phyloP scores from a whole-genome alignment of 192 early-diverging fungal species.

The Coemansia sp. region DNA sequence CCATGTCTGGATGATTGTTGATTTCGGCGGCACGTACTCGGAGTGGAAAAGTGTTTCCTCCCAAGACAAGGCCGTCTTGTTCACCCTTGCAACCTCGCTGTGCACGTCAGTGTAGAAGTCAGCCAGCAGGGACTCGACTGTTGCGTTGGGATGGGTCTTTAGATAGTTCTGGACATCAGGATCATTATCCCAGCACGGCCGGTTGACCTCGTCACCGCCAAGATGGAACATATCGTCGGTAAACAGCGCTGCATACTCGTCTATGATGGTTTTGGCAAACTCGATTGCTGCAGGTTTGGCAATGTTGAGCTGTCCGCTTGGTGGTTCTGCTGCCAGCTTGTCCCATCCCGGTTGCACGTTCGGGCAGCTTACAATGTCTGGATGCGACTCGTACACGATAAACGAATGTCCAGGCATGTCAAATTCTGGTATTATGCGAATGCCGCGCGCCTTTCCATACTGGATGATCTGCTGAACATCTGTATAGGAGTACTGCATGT shows the following conservation, averaged over 20 bases:
- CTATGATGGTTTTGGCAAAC: conserved; percentile 63
- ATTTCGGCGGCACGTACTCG: conserved; percentile 60
- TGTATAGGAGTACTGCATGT: conserved; percentile 67
- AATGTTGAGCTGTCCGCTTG: conserved; percentile 82
- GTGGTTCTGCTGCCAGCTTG: conserved; percentile 69
- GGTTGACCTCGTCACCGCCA: conserved; percentile 77
- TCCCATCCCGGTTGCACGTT: conserved; percentile 64
- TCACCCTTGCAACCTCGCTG: conserved; percentile 42
- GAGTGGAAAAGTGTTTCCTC: conserved; percentile 69
- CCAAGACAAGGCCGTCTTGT: conserved; percentile 74
- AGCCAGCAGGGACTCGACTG: conserved; percentile 35
- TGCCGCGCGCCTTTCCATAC: conserved; percentile 74
- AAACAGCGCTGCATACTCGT: conserved; percentile 68
- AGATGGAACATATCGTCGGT: conserved; percentile 71
- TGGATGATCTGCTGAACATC: conserved; percentile 70
- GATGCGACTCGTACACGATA: conserved; percentile 54
- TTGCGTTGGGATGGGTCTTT: conserved; percentile 27
- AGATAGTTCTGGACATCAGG: conserved; percentile 49
- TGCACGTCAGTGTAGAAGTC: conserved; percentile 61
- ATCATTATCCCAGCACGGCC: conserved; percentile 67
- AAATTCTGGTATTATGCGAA: conserved; percentile 90
- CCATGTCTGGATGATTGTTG: conserved; percentile 72
- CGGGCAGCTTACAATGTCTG: conserved; percentile 61
- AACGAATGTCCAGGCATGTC: conserved; percentile 85
- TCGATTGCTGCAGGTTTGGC: conserved; percentile 62